These are phyloP conservation scores for Yamadazyma kanchanaburiensis DNA, from an alignment of 1,139 yeast species.

Conservation along the genomic window DNA sequence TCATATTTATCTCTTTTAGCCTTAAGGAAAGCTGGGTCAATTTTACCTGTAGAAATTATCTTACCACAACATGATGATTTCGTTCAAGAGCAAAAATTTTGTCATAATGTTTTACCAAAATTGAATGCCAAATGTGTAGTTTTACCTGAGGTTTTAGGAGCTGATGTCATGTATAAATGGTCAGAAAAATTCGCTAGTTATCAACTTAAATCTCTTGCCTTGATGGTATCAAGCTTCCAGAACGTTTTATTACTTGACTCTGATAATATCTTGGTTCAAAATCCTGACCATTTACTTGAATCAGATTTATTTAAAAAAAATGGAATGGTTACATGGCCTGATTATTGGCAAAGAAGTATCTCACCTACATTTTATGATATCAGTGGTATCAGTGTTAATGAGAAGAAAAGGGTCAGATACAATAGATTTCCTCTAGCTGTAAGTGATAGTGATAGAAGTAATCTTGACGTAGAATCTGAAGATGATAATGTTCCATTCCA, in stretches of 20 bases:
- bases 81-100: constrained; percentile 24
- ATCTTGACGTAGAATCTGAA: constrained; percentile 4
- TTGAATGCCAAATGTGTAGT: constrained; percentile 29
- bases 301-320: constrained; percentile 49
- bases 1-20: constrained; percentile 33
- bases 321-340: constrained; percentile 79
- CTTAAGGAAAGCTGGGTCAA: constrained; percentile 33
- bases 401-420: constrained; percentile 20
- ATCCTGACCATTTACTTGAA: constrained; percentile 45
- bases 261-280: constrained; percentile 34
- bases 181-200: constrained; percentile 24
- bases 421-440: constrained; percentile 9
- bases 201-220: constrained; percentile 37
- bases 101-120: constrained; percentile 21
- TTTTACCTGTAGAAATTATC: constrained; percentile 35
- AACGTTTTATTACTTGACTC: constrained; percentile 41
- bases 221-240: constrained; percentile 38
- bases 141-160: constrained; percentile 34
- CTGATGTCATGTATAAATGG: constrained; percentile 32
- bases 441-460: constrained; percentile 5
- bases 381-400: constrained; percentile 45
- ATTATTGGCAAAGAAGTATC: constrained; percentile 75
- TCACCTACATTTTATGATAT: constrained; percentile 66
- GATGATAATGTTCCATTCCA: constrained; percentile 6
- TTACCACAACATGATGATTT: constrained; percentile 33